These are phyloP conservation scores for Trichosporon coremiiforme DNA, from an alignment of 1,284 basidiomycete genomes.

Conservation along the genomic window DNA sequence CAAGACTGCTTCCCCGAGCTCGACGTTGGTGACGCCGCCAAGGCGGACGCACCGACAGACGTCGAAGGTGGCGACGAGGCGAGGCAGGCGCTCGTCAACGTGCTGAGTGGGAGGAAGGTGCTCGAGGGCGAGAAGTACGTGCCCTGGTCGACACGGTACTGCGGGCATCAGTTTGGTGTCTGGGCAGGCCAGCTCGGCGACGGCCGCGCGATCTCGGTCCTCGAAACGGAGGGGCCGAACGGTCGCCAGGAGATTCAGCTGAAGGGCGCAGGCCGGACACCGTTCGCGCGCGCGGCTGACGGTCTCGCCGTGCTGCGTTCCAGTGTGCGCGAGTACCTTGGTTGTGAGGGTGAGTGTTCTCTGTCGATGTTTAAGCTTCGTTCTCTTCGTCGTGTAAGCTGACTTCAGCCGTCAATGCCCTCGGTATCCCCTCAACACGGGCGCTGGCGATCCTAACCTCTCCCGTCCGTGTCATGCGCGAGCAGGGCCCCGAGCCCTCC, in stretches of 20 bases:
- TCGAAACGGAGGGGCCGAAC: conserved; percentile 70
- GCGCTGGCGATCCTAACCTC: conserved; percentile 81
- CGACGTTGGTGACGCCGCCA: conserved; percentile 79
- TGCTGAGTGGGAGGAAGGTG: conserved; percentile 75
- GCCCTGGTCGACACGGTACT: conserved; percentile 84
- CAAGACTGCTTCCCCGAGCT: conserved; percentile 79
- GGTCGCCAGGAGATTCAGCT: conserved; percentile 81
- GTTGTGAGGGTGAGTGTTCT: conserved; percentile 69
- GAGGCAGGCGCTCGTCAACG: conserved; percentile 72
- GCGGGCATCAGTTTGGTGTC: conserved; percentile 84
- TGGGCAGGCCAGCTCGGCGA: conserved; percentile 99
- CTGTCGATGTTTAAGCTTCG: not conserved
- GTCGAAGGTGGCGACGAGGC: conserved; percentile 46
- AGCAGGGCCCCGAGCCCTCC: conserved; percentile 71
- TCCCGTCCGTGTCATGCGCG: conserved; percentile 72
- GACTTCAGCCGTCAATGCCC: conserved; percentile 76
- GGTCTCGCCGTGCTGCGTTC: conserved; percentile 90
- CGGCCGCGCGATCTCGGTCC: conserved; percentile 84
- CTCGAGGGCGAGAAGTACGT: conserved; percentile 69
- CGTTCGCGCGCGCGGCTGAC: conserved; percentile 87
- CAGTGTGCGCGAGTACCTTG: conserved; percentile 87
- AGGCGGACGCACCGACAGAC: conserved; percentile 35
- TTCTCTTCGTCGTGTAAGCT: not conserved
- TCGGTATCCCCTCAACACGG: conserved; percentile 85
- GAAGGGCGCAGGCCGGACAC: conserved; percentile 91